phyloP scores from a whole-genome alignment of 1,284 basidiomycete species.

The Coniferiporia sulphurascens region DNA sequence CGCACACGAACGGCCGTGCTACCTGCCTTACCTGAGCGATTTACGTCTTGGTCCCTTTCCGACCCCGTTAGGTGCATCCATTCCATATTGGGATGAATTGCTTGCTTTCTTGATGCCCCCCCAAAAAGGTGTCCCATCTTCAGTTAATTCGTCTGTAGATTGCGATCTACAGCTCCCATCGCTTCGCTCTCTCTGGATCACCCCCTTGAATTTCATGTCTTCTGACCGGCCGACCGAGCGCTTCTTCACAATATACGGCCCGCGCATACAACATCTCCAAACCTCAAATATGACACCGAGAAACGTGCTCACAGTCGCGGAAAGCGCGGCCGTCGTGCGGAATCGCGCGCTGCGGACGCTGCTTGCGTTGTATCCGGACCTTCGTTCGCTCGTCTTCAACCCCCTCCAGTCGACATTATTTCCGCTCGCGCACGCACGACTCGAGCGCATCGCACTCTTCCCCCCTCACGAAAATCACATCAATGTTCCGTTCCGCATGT shows the following conservation, averaged over 20 bases:
- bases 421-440: not conserved
- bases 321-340: not conserved
- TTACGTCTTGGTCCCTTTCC: constrained; percentile 4
- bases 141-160: not conserved
- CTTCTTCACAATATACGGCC: constrained; percentile 1
- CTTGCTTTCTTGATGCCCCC: not conserved
- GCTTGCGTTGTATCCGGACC: not conserved
- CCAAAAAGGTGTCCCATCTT: not conserved
- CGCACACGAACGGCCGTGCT: not conserved
- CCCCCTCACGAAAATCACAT: constrained; percentile 4
- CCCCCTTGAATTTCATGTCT: constrained; percentile 1
- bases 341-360: constrained; percentile 3
- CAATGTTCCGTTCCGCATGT: constrained; percentile 4
- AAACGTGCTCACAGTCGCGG: not conserved
- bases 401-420: constrained; percentile 1
- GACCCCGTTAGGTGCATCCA: not conserved
- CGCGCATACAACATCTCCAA: not conserved
- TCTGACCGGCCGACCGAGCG: not conserved
- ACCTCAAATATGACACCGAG: constrained; percentile 1
- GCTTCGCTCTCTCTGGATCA: constrained; percentile 2
- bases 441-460: constrained; percentile 4
- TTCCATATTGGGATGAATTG: constrained; percentile 2
- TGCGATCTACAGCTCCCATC: constrained; percentile 1
- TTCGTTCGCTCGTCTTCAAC: constrained; percentile 1
- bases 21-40: not conserved